These are phyloP conservation scores for Mucor saturninus DNA, from an alignment of 371 early-diverging fungal species.

Conservation along the genomic window DNA sequence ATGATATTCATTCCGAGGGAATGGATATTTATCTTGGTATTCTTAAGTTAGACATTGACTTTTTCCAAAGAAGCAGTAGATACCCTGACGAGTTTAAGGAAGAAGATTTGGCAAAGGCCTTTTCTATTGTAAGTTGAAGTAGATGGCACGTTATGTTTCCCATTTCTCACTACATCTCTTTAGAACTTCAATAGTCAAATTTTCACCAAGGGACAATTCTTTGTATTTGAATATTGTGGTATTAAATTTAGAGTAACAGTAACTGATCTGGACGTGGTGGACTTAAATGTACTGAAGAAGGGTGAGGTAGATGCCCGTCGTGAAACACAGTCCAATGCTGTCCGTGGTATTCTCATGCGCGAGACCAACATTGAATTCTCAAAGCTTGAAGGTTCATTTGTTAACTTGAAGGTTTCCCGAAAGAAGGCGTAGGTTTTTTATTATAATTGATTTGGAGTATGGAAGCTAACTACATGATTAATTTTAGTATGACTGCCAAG, in stretches of 20 bases:
- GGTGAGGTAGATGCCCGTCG: slow-evolving; percentile 47
- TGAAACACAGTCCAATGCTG: slow-evolving; percentile 27
- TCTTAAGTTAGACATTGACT: slow-evolving; percentile 75
- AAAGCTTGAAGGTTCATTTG: slow-evolving; percentile 73
- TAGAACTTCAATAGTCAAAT: slow-evolving; percentile 78
- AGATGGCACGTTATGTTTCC: neutral
- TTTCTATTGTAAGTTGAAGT: slow-evolving; percentile 56
- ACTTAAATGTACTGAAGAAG: slow-evolving; percentile 61
- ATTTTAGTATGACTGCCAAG: slow-evolving; percentile 56
- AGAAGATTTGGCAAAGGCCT: slow-evolving; percentile 72
- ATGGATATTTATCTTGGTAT: slow-evolving; percentile 71
- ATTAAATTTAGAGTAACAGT: slow-evolving; percentile 68
- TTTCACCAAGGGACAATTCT: slow-evolving; percentile 70
- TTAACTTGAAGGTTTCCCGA: slow-evolving; percentile 75
- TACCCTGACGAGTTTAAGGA: slow-evolving; percentile 70
- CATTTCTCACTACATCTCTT: neutral
- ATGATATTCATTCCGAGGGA: slow-evolving; percentile 63
- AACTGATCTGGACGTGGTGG: slow-evolving; percentile 63
- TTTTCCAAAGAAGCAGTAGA: slow-evolving; percentile 60
- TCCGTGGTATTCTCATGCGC: slow-evolving; percentile 75
- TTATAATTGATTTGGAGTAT: neutral
- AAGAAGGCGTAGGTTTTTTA: slow-evolving; percentile 50
- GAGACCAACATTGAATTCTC: slow-evolving; percentile 74
- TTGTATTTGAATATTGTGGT: slow-evolving; percentile 86
- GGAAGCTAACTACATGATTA: neutral